Base-by-base conservation (phyloP, 2,329 filamentous ascomycete genomes). In the Trichoderma pleuroti region DNA sequence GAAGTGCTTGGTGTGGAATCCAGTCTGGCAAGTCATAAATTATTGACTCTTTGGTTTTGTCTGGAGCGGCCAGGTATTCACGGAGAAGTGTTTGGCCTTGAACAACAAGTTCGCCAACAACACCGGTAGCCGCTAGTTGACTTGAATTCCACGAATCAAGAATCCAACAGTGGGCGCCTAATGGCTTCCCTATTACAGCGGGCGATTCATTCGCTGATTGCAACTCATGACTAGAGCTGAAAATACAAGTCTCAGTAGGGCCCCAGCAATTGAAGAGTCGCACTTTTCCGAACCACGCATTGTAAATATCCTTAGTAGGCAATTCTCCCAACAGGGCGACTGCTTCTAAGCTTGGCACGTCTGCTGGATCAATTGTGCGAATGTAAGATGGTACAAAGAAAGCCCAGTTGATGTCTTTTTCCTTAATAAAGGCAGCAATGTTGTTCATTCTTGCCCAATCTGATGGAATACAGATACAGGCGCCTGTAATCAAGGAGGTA, bases 1-100 rank as follows among this genome's bases (percentile, higher is more conserved):
- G 11, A 26, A 28, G 11, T 9, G 36, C 21, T 5, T 26, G 36
- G 18, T 18, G 14, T n/a, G 72, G 39, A 32, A 16, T 6, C 61
- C 61, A 70, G 16, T 21, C 21, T 18, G 14, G 36, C 6, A 46
- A 36, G 32, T 8, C 34, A 6, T 7, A 49, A 30, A 61, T 9
- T 72, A 89, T 89, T 0, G 80, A 81, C 21, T 80, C 81, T 14
- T 79, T 80, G 0, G 86, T 88, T 16, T 49, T 46, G 9, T 64
- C 60, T 52, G 61, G 16, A 24, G 78, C 74, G 63, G 84, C 82
- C n/a, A 86, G 75, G 70, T 87, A 88, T 36, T 85, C 84, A 36
- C 81, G 77, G 24, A 82, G 83, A 14, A 87, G 80, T 3, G 82
- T 80, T 1, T 84, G 84, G 0, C 82, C 82, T 69, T 80, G 79